Evolutionary conservation across 805 yeast species (phyloP), one percentile per base, ranked within the genome.

Genomic region (Saccharomycopsis fodiens): DNA sequence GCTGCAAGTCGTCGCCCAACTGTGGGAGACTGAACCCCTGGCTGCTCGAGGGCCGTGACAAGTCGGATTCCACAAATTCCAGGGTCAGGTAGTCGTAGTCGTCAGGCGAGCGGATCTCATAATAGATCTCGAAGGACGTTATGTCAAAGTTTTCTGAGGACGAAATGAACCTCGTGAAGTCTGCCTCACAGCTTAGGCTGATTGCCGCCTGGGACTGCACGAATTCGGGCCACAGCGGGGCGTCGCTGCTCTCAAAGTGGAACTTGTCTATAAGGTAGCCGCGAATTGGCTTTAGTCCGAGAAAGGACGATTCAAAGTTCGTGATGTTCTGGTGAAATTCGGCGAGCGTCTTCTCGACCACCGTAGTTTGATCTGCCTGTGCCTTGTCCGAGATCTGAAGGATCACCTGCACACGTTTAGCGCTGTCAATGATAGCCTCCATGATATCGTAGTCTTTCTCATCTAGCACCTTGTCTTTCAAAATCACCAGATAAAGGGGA

Each of bases 221-320:
- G 20, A 15, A 32, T 10, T 32, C 36, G 8, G 17, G 8, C 20
- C 17, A 32, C 20, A 19, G 15, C 5, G 17, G 17, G 7, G 20
- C 5, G 15, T 17, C 8, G 20, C 36, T 17, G 8, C 7, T 15
- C 15, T 32, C 20, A 35, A 42, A 46, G 25, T 20, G 32, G 25
- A 16, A 47, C 37, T 47, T 45, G 34, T 47, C 51, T 36, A 47
- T 45, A 37, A 47, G 16, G 27, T 45, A 47, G 13, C 51, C 51
- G 22, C 44, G 44, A 21, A 47, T 35, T 27, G 51, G 48, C 15
- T 35, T 47, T 15, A 44, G 15, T 10, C 30, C 15, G 3, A 47
- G 29, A 20, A 47, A 37, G n/a, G 15, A n/a, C n/a, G 17, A 10
- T 23, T 39, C 22, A 21, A 32, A 35, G 10, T 20, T 25, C 13